These are phyloP conservation scores for Elongisporangium anandrum DNA, from an alignment of 352 stramenopile genomes.

Conservation along the genomic window DNA sequence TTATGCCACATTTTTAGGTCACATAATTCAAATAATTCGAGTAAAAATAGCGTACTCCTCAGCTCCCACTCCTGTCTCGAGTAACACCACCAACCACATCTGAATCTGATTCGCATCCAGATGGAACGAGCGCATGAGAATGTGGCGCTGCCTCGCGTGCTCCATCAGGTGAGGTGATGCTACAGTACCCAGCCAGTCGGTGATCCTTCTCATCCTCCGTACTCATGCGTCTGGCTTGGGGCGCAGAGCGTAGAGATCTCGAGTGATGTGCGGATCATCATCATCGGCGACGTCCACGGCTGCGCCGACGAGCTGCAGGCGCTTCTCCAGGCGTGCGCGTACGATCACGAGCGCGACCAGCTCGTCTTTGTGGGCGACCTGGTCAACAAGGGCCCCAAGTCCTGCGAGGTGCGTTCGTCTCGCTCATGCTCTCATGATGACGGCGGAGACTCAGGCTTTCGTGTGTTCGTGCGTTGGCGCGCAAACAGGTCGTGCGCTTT, in stretches of 20 bases:
- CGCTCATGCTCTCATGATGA: not conserved
- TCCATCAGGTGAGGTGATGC: constrained; percentile 28
- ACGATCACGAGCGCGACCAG: constrained; percentile 45
- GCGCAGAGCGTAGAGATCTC: constrained; percentile 23
- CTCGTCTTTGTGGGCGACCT: constrained; percentile 91
- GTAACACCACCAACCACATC: not conserved
- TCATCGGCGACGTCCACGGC: constrained; percentile 91
- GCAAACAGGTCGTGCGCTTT: constrained; percentile 62
- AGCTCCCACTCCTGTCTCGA: no score
- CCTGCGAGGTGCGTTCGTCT: constrained; percentile 30
- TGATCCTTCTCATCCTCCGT: not conserved
- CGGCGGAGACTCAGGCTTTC: not conserved
- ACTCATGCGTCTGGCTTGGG: not conserved
- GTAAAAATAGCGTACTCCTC: no score
- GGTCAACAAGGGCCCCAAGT: constrained; percentile 90
- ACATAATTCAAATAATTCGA: not conserved
- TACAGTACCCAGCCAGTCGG: not conserved
- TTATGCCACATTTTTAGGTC: no score
- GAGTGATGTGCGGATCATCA: constrained; percentile 44
- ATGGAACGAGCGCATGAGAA: constrained; percentile 31
- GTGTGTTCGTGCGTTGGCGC: not conserved
- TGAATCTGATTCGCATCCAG: not conserved
- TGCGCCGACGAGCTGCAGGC: constrained; percentile 83
- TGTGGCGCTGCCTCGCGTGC: constrained; percentile 37
- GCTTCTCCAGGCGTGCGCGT: constrained; percentile 46